A percentile compares a stretch with the other conserved stretches of the same genome.
phyloP scores from a whole-genome alignment of 1,139 yeast genomes.

The Geotrichum carabidarum region DNA sequence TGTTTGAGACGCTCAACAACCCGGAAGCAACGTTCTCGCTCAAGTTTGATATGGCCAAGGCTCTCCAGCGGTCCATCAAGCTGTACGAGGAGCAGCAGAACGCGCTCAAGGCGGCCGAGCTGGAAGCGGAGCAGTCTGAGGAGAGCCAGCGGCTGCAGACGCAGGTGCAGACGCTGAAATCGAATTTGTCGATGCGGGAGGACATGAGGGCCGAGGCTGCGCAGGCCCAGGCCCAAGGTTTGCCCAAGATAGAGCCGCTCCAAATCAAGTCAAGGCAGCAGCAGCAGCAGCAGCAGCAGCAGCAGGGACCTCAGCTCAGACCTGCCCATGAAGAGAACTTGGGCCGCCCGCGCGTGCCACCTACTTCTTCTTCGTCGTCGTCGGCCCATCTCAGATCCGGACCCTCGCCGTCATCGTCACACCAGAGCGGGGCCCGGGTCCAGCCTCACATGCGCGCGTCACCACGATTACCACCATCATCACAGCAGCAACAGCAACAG shows the following conservation, averaged over 20 bases:
- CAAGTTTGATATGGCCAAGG: constrained; percentile 20
- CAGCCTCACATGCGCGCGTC: too few species aligned
- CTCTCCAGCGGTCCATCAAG: constrained; percentile 15
- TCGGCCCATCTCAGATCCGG: too few species aligned
- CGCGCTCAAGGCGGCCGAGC: background rate
- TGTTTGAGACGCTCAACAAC: constrained; percentile 17
- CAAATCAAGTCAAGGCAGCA: background rate
- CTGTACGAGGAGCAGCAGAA: constrained; percentile 12
- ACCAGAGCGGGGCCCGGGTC: too few species aligned
- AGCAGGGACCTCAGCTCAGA: background rate
- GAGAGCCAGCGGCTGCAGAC: too few species aligned
- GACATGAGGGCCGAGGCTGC: background rate
- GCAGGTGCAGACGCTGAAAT: too few species aligned
- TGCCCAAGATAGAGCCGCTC: background rate
- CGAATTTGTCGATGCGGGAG: too few species aligned
- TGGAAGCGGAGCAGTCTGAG: background rate
- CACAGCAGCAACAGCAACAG: too few species aligned
- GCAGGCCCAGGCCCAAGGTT: background rate
- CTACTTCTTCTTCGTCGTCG: too few species aligned
- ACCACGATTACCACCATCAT: too few species aligned
- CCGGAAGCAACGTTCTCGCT: constrained; percentile 20
- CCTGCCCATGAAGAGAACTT: too few species aligned
- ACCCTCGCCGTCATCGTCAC: too few species aligned
- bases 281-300: background rate
- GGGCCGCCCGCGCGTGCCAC: too few species aligned